phyloP scores from a whole-genome alignment of 1,284 basidiomycete species.

The Boletus semigastroideus region DNA sequence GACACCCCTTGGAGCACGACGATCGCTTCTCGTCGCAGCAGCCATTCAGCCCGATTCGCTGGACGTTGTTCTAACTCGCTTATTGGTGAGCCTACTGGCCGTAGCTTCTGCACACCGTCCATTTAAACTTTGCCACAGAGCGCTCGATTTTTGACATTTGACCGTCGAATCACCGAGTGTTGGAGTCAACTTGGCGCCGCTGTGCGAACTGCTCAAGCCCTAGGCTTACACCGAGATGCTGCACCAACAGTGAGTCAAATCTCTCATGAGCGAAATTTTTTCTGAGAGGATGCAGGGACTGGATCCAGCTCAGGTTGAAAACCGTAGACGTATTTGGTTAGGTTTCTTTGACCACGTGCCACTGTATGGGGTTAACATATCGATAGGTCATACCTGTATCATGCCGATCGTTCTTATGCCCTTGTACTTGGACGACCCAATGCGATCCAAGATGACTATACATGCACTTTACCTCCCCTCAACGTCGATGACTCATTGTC shows the following conservation, averaged over 20 bases:
- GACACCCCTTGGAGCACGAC: slow-evolving; percentile 56
- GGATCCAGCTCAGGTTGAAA: slow-evolving; percentile 81
- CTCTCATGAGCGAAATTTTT: slow-evolving; percentile 3
- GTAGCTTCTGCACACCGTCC: background rate
- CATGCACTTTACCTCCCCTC: slow-evolving; percentile 78
- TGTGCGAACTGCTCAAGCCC: slow-evolving; percentile 89
- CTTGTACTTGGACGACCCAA: slow-evolving; percentile 89
- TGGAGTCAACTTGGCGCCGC: slow-evolving; percentile 95
- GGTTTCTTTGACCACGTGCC: slow-evolving; percentile 8
- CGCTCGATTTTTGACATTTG: slow-evolving; percentile 88
- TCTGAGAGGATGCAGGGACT: slow-evolving; percentile 52
- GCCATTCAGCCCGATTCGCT: slow-evolving; percentile 89
- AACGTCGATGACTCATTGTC: slow-evolving; percentile 77
- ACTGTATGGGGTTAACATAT: slow-evolving; percentile 10
- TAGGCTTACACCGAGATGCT: slow-evolving; percentile 91
- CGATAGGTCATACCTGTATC: slow-evolving; percentile 84
- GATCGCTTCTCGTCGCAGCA: slow-evolving; percentile 84
- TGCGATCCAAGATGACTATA: slow-evolving; percentile 85
- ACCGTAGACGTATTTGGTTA: slow-evolving; percentile 87
- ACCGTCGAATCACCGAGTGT: slow-evolving; percentile 87
- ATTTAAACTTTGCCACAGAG: slow-evolving; percentile 50
- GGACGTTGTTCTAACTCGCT: slow-evolving; percentile 84
- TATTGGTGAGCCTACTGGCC: slow-evolving; percentile 59
- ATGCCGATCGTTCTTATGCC: slow-evolving; percentile 91
- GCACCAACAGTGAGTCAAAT: slow-evolving; percentile 66